Evolutionary conservation across 139 green algal species (phyloP).

Genomic region (Chlorella ohadii): DNA sequence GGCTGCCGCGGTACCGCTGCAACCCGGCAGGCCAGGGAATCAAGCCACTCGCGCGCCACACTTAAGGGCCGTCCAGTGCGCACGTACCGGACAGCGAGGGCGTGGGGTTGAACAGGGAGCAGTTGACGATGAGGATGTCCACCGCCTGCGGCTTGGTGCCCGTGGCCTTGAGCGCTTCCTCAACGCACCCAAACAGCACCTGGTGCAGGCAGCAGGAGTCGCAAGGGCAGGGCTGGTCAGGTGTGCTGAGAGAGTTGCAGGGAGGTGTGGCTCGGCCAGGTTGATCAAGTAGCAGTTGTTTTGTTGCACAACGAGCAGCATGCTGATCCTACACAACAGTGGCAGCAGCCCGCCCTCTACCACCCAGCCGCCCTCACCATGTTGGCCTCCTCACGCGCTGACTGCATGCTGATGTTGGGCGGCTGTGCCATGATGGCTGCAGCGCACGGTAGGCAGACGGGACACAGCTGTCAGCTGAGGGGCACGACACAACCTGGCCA

Average conservation of each 20-base stretch:
- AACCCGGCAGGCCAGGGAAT: too few species aligned
- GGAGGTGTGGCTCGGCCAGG: not conserved
- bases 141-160: constrained; percentile 64
- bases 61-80: not conserved
- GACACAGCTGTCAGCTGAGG: too few species aligned
- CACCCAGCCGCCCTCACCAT: constrained; percentile 41
- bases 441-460: not conserved
- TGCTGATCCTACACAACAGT: too few species aligned
- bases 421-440: constrained; percentile 47
- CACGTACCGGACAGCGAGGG: constrained; percentile 75
- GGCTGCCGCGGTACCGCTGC: too few species aligned
- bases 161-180: constrained; percentile 70
- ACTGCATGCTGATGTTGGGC: constrained; percentile 74
- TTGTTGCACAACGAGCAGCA: too few species aligned
- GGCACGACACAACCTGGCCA: too few species aligned
- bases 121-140: constrained; percentile 97
- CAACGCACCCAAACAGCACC: constrained; percentile 68
- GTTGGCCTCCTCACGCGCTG: constrained; percentile 90
- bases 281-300: too few species aligned
- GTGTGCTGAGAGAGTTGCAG: too few species aligned
- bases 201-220: not conserved
- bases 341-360: not conserved
- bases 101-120: constrained; percentile 97
- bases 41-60: not conserved
- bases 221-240: too few species aligned